Evolutionary conservation across 345 rosid species (phyloP), one percentile per base, ranked within the genome.

Genomic region (Euphorbia peplus): DNA sequence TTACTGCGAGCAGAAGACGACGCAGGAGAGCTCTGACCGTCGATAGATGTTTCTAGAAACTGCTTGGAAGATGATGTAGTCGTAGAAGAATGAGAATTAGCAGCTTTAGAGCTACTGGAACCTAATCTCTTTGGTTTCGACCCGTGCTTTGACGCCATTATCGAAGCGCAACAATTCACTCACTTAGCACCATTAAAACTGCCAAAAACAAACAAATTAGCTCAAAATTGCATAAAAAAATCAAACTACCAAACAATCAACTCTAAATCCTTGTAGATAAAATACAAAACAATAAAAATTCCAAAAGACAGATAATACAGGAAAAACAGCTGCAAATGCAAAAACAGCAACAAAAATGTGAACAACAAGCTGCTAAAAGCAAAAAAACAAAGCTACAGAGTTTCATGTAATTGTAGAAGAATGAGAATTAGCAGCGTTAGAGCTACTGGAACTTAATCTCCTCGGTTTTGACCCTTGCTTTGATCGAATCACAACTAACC

Each of bases 1-100:
- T 91, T 95, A 79, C 97, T 90, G 21, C 88, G 87, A 64, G 95
- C 92, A 13, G 99, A 95, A 15, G 98, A 89, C 18, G 98, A 91
- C 1, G 95, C 96, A 6, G 99, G 99, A 28, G 99, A 95, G 83
- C 96, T 92, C 81, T 84, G 97, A 19, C 91, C 88, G 71, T 95
- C 98, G 3, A 84, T 15, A 62, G 98, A 95, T 9, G 93, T 86
- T 73, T 90, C 99, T n/a, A 75, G 77, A 68, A 81, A 80, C 10
- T 80, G 88, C 78, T 90, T 95, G 2, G 98, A 88, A 63, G 99
- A 90, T 4, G 99, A 88, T 18, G 98, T 88, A 44, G 97, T 95
- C 13, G 99, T 86, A 64, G 99, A 86, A 32, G 98, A 82, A 51
- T 84, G 84, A 12, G 99, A 91, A 78, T 91, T 86, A 60, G 83